Evolutionary conservation across 2,329 filamentous ascomycete species (phyloP), one percentile per base, ranked within the genome.

Genomic region (Coniochaeta hoffmannii): DNA sequence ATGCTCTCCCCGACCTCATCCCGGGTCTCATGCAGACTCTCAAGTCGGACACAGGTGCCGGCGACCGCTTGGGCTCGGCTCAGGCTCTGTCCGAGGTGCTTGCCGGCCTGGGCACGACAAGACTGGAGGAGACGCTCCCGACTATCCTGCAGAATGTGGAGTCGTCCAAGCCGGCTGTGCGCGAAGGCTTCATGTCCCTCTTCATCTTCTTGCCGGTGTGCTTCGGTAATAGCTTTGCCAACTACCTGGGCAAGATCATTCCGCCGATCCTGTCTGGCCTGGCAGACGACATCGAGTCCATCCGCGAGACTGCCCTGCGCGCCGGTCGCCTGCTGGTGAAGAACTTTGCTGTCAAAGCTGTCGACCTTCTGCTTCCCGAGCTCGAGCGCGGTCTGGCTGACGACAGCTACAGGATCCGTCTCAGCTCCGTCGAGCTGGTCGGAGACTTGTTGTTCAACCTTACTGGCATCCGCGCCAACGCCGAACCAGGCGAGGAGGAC

Each of bases 181-280:
- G 94, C 64, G 94, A 99, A 77, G 94, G 94, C 49, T 99, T 99
- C 76, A 99, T 99, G 94, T 97, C 94, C 8, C 81, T 99, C 38
- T 99, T 99, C 74, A 97, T 99, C 62, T 99, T 97, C 81, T 84
- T 99, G 75, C 94, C 94, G 12, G 94, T 96, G 54, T 99, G 94
- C 74, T 99, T 99, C 65, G 94, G 94, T 66, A 99, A 99, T 79
- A 96, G 92, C 71, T 99, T 99, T 67, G 88, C 94, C 63, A 91
- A 90, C 68, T 99, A 99, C 67, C 86, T 99, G 58, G 90, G 87
- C 73, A 91, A 87, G 68, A 96, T 99, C 65, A 96, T 99, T 64
- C 95, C 94, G 17, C 89, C 94, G 19, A 97, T 99, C 65, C 79
- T 99, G 60, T 86, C 90, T 61, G 95, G 95, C 64, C 80, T 99